Evolutionary conservation across 306 rosid genomes (phyloP).

Genomic region (Aeschynomene evenia): DNA sequence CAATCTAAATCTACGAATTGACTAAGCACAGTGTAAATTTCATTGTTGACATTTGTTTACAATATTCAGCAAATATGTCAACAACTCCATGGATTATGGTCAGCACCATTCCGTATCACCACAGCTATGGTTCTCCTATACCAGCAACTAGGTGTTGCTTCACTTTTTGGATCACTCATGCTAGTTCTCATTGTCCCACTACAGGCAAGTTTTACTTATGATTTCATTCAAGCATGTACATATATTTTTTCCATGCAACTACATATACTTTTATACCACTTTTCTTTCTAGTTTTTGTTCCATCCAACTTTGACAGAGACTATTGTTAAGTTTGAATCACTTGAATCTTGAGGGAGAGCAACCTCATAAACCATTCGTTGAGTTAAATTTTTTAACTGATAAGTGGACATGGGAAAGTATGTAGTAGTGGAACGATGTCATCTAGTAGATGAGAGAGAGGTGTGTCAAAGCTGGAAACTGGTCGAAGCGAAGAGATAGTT

Average conservation of each 20-base stretch:
- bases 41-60: background rate
- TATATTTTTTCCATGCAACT: background rate
- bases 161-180: conserved; percentile 67
- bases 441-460: too few species aligned
- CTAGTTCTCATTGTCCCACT: conserved; percentile 67
- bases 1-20: too few species aligned
- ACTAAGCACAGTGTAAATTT: background rate
- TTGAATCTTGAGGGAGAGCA: too few species aligned
- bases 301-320: background rate
- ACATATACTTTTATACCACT: background rate
- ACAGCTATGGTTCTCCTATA: conserved; percentile 74
- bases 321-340: too few species aligned
- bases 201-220: conserved; percentile 49
- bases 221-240: background rate
- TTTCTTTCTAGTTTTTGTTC: background rate
- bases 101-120: conserved; percentile 79
- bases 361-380: too few species aligned
- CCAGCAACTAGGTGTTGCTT: conserved; percentile 92
- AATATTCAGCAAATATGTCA: conserved; percentile 67
- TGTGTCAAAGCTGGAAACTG: too few species aligned
- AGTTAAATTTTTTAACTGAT: too few species aligned
- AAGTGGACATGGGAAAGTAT: too few species aligned
- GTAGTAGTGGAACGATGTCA: too few species aligned
- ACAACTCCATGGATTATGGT: conserved; percentile 87
- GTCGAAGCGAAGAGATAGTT: too few species aligned